phyloP scores from a whole-genome alignment of 805 yeast genomes.

The Candida ficus region DNA sequence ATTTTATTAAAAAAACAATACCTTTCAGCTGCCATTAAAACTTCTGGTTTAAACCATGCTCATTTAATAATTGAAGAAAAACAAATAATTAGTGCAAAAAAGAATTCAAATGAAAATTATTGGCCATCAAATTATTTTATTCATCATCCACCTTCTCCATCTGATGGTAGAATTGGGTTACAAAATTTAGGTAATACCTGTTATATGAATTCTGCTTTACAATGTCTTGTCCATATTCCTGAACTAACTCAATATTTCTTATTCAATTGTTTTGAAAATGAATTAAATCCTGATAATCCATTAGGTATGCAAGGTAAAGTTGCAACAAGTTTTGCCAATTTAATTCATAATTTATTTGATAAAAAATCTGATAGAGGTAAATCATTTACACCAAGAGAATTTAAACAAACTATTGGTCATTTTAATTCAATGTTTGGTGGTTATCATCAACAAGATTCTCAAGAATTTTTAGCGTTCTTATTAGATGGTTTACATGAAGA shows the following conservation, averaged over 20 bases:
- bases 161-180: slow-evolving; percentile 55
- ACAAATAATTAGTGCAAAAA: neutral
- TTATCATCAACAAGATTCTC: slow-evolving; percentile 87
- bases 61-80: slow-evolving; percentile 32
- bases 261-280: slow-evolving; percentile 51
- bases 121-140: slow-evolving; percentile 34
- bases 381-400: slow-evolving; percentile 53
- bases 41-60: slow-evolving; percentile 17
- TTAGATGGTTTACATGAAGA: slow-evolving; percentile 92
- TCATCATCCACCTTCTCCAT: slow-evolving; percentile 27
- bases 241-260: slow-evolving; percentile 75
- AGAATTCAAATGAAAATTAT: slow-evolving; percentile 21
- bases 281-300: slow-evolving; percentile 73
- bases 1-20: slow-evolving; percentile 21
- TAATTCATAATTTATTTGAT: slow-evolving; percentile 56
- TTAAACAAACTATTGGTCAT: slow-evolving; percentile 73
- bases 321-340: slow-evolving; percentile 67
- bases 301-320: slow-evolving; percentile 81
- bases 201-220: slow-evolving; percentile 92
- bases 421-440: slow-evolving; percentile 76
- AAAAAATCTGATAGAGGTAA: slow-evolving; percentile 15
- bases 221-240: slow-evolving; percentile 82
- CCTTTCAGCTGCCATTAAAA: slow-evolving; percentile 16
- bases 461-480: slow-evolving; percentile 83
- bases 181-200: slow-evolving; percentile 85